Evolutionary conservation across 371 early-diverging fungal genomes (phyloP).

Genomic region (Mucor saturninus): DNA sequence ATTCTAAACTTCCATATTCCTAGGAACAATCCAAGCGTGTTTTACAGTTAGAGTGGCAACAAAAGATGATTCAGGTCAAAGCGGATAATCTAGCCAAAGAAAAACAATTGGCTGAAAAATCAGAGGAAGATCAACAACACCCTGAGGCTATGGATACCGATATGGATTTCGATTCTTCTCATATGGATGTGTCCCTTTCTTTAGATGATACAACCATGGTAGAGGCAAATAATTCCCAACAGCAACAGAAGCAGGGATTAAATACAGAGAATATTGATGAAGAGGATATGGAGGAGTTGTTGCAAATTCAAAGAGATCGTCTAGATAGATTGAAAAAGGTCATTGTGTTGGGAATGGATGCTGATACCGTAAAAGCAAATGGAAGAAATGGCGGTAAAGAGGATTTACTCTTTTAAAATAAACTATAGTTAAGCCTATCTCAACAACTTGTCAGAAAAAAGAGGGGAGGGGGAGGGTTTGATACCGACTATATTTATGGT

Average conservation of each 20-base stretch:
- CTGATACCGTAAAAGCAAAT: constrained; percentile 38
- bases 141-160: constrained; percentile 22
- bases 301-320: constrained; percentile 49
- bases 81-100: constrained; percentile 20
- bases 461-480: no score
- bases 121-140: constrained; percentile 15
- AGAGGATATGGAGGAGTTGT: constrained; percentile 51
- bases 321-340: constrained; percentile 48
- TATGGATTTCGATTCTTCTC: constrained; percentile 17
- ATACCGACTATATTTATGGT: no score
- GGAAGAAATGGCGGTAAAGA: constrained; percentile 38
- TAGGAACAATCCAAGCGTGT: constrained; percentile 53
- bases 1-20: no score
- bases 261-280: constrained; percentile 14
- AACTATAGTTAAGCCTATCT: no score
- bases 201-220: constrained; percentile 1
- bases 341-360: constrained; percentile 51
- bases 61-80: constrained; percentile 26
- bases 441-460: no score
- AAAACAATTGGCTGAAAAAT: constrained; percentile 21
- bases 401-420: constrained; percentile 48
- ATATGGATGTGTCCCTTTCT: constrained; percentile 17
- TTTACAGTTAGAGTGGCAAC: constrained; percentile 44
- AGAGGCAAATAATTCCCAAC: constrained; percentile 1
- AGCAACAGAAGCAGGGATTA: neutral